Conservation (phyloP, 2,329 filamentous ascomycete species). For the Claviceps maximensis region DNA sequence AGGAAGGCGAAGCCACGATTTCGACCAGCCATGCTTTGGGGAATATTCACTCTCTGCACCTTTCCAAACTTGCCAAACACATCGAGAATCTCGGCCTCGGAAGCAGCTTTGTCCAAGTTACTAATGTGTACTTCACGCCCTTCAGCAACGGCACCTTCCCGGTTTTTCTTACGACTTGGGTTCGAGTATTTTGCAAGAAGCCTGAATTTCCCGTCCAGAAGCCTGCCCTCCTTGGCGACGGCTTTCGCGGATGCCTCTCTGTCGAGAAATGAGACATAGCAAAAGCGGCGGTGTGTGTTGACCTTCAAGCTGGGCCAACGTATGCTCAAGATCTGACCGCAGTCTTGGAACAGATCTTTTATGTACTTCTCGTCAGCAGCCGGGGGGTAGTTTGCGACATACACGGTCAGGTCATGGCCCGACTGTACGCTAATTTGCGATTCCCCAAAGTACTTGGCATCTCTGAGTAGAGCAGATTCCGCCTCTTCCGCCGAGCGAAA, state of each 20-base stretch:
- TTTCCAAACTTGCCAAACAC: conserved; percentile 65
- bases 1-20: conserved; percentile 72
- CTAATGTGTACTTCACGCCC: conserved; percentile 73
- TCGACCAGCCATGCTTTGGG: conserved; percentile 52
- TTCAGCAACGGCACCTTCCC: conserved; percentile 71
- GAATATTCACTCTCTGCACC: conserved; percentile 59
- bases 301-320: conserved; percentile 85
- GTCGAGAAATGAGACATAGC: conserved; percentile 81
- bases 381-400: conserved; percentile 80
- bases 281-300: conserved; percentile 82
- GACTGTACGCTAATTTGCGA: conserved; percentile 60
- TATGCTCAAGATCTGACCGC: conserved; percentile 71
- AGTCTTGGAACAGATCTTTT: conserved; percentile 54
- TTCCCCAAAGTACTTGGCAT: conserved; percentile 67
- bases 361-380: conserved; percentile 59
- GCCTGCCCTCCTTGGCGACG: conserved; percentile 55
- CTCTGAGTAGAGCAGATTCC: conserved; percentile 63
- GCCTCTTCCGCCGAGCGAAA: conserved; percentile 74
- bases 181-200: conserved; percentile 76
- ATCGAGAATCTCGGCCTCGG: conserved; percentile 55
- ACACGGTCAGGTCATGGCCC: conserved; percentile 70
- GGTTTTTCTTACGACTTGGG: conserved; percentile 61
- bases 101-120: conserved; percentile 48
- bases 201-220: conserved; percentile 54
- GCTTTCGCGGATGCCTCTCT: conserved; percentile 56